These are phyloP conservation scores for Penstemon davidsonii DNA, from an alignment of 257 asterid species.

Conservation along the genomic window DNA sequence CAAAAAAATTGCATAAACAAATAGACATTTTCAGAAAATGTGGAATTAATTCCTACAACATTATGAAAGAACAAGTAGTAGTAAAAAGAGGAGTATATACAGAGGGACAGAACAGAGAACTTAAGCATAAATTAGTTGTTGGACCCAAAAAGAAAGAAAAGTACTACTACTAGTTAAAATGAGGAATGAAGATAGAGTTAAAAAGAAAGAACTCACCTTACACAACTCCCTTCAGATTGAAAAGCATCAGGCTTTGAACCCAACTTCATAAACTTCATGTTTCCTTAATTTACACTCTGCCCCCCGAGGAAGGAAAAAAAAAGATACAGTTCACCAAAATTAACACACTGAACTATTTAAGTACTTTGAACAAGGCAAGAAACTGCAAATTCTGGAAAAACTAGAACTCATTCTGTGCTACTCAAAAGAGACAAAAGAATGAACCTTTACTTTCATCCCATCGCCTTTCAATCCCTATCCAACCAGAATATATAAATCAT, in stretches of 20 bases:
- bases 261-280: conserved; percentile 93
- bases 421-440: conserved; percentile 36
- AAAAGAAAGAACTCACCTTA: conserved; percentile 44
- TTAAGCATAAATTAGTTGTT: too few species aligned
- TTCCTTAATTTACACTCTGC: conserved; percentile 7
- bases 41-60: neutral
- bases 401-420: conserved; percentile 36
- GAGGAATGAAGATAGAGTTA: conserved; percentile 8
- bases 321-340: neutral
- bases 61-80: conserved; percentile 10
- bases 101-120: neutral
- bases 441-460: conserved; percentile 38
- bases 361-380: conserved; percentile 24
- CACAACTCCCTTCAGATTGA: conserved; percentile 63
- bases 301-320: neutral
- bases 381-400: conserved; percentile 30
- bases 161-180: neutral
- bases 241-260: conserved; percentile 94
- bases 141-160: too few species aligned
- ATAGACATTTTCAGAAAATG: neutral
- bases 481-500: conserved; percentile 30
- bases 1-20: too few species aligned
- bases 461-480: conserved; percentile 28
- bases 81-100: neutral
- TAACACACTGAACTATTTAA: conserved; percentile 22